Percentiles rank a stretch among this genome's conserved stretches.
Evolutionary conservation across 345 rosid species (phyloP).

Genomic region (Kernera saxatilis): DNA sequence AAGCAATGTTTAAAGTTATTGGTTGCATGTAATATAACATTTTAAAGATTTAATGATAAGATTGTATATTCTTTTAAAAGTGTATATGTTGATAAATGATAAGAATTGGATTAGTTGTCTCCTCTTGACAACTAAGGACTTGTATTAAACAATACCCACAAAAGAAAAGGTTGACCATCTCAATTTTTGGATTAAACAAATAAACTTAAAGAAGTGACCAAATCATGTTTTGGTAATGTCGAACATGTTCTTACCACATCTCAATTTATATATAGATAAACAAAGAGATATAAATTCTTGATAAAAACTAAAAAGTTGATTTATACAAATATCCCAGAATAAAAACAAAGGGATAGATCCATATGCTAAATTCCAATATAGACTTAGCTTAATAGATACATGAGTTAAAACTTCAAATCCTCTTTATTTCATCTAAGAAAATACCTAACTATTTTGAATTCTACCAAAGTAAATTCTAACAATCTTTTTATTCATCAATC

Average conservation of each 20-base stretch:
- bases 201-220: slow-evolving; percentile 8
- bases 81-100: slow-evolving; percentile 1
- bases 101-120: not conserved
- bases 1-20: not conserved
- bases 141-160: not conserved
- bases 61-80: not conserved
- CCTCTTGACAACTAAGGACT: not conserved
- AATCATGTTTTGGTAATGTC: slow-evolving; percentile 25
- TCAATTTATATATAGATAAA: not conserved
- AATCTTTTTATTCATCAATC: not conserved
- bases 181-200: not conserved
- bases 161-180: not conserved
- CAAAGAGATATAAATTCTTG: no score
- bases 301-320: no score
- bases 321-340: not conserved
- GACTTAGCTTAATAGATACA: not conserved
- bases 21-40: not conserved
- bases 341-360: not conserved
- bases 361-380: not conserved
- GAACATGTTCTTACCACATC: slow-evolving; percentile 23
- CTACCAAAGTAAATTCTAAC: not conserved
- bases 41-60: not conserved
- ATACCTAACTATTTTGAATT: not conserved
- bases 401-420: not conserved
- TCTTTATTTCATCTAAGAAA: not conserved